A percentile compares a stretch with the other conserved stretches of the same genome.
phyloP scores from a whole-genome alignment of 805 yeast species.

The Suhomyces xylopsoci region DNA sequence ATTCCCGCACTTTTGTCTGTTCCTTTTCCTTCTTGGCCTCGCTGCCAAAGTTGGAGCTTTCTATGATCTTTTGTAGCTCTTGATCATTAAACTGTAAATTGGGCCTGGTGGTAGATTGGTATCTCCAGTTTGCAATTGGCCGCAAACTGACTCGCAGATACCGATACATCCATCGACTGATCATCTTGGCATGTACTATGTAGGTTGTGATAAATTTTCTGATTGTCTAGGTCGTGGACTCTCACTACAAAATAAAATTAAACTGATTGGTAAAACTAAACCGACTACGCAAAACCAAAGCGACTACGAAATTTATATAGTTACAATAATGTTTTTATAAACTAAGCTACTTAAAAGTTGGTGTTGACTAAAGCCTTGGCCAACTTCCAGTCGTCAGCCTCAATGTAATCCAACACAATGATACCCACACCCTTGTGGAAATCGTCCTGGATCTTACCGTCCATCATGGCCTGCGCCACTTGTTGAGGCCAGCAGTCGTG shows the following conservation, averaged over 20 bases:
- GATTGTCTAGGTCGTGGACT: background rate
- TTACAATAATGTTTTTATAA: background rate
- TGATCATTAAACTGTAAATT: constrained; percentile 18
- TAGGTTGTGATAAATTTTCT: background rate
- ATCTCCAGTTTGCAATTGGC: background rate
- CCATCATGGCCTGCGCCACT: constrained; percentile 52
- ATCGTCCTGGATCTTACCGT: constrained; percentile 42
- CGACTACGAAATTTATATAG: background rate
- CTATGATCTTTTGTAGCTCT: constrained; percentile 31
- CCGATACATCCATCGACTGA: background rate
- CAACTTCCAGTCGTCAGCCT: constrained; percentile 57
- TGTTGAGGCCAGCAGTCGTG: constrained; percentile 71
- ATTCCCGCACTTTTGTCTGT: background rate
- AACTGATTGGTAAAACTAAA: background rate
- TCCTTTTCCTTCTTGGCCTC: constrained; percentile 6
- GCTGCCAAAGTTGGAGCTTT: constrained; percentile 32
- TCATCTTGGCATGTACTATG: background rate
- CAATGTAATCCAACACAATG: constrained; percentile 66
- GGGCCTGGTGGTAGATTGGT: constrained; percentile 1
- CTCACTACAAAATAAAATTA: background rate
- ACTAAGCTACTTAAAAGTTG: constrained; percentile 33
- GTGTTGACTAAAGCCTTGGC: constrained; percentile 49
- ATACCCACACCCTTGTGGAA: constrained; percentile 61
- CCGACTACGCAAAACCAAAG: background rate
- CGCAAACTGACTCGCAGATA: background rate